phyloP scores from a whole-genome alignment of 139 green algal genomes.

The Chlorella vulgaris region DNA sequence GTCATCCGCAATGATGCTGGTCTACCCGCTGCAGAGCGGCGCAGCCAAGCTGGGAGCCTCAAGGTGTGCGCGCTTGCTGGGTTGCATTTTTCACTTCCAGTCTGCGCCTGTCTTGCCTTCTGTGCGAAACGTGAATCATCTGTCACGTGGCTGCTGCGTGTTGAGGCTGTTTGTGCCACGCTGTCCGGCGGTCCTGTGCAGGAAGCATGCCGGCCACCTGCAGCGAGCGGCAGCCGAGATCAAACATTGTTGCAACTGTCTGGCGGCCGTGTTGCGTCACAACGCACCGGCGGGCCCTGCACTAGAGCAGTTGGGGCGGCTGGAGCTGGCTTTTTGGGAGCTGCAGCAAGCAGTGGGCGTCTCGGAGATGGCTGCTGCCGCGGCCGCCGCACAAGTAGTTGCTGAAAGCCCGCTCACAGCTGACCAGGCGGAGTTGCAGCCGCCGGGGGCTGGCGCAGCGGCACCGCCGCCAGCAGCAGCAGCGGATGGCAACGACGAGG shows the following conservation, averaged over 20 bases:
- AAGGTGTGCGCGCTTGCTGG: neutral
- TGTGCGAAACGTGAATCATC: too few relatives aligned
- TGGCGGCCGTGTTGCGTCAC: slow-evolving; percentile 8
- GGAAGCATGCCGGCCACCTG: slow-evolving; percentile 14
- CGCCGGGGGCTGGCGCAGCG: too few relatives aligned
- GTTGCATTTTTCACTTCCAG: too few relatives aligned
- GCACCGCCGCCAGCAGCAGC: neutral
- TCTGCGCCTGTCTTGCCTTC: too few relatives aligned
- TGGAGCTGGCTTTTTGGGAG: slow-evolving; percentile 4
- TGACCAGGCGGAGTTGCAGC: neutral
- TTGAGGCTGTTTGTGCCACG: neutral
- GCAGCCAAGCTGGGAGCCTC: neutral
- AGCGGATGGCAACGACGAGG: neutral
- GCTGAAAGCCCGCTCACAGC: neutral
- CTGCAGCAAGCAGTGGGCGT: slow-evolving; percentile 24
- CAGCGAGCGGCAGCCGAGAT: neutral
- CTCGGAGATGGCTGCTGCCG: too few relatives aligned
- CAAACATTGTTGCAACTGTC: slow-evolving; percentile 15
- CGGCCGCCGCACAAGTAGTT: neutral
- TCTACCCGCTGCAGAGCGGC: slow-evolving; percentile 4
- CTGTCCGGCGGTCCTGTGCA: neutral
- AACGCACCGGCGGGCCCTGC: neutral
- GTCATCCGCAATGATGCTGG: slow-evolving; percentile 15
- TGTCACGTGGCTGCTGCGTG: neutral
- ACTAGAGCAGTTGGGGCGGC: neutral